These are phyloP conservation scores for Streptanthus diversifolius DNA, from an alignment of 345 rosid genomes.

Conservation along the genomic window DNA sequence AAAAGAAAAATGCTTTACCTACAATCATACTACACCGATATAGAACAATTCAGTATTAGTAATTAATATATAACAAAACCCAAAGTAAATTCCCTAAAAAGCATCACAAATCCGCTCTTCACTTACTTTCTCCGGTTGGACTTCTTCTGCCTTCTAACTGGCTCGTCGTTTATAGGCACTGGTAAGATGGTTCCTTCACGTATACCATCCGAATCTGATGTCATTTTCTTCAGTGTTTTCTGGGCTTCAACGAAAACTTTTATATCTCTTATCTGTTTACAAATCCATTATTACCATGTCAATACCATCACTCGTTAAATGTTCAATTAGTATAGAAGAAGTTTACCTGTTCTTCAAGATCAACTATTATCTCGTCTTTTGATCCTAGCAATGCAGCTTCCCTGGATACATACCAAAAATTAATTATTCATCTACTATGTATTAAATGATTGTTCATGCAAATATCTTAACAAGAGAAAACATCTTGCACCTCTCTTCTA, in stretches of 20 bases:
- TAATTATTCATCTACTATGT: neutral
- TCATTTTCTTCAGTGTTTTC: slow-evolving; percentile 53
- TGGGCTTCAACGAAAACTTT: slow-evolving; percentile 70
- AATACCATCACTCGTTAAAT: neutral
- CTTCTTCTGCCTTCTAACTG: slow-evolving; percentile 48
- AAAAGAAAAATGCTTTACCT: neutral
- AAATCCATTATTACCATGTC: neutral
- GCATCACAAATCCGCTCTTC: slow-evolving; percentile 20
- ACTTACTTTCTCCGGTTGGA: slow-evolving; percentile 44
- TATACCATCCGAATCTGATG: slow-evolving; percentile 50
- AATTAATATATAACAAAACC: neutral
- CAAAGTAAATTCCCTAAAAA: neutral
- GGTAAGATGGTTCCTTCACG: slow-evolving; percentile 67
- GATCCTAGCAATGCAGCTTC: slow-evolving; percentile 37
- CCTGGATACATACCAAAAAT: slow-evolving; percentile 38
- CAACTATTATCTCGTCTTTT: slow-evolving; percentile 60
- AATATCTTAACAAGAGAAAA: neutral
- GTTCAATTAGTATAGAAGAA: neutral
- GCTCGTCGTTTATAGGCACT: slow-evolving; percentile 49
- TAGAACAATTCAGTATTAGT: neutral
- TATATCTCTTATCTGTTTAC: slow-evolving; percentile 72
- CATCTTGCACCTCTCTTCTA: slow-evolving; percentile 63
- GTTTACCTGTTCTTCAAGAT: slow-evolving; percentile 82
- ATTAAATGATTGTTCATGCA: neutral
- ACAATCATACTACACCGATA: neutral